These are phyloP conservation scores for Candida nonsorbophila DNA, from an alignment of 805 yeast genomes.

Conservation along the genomic window DNA sequence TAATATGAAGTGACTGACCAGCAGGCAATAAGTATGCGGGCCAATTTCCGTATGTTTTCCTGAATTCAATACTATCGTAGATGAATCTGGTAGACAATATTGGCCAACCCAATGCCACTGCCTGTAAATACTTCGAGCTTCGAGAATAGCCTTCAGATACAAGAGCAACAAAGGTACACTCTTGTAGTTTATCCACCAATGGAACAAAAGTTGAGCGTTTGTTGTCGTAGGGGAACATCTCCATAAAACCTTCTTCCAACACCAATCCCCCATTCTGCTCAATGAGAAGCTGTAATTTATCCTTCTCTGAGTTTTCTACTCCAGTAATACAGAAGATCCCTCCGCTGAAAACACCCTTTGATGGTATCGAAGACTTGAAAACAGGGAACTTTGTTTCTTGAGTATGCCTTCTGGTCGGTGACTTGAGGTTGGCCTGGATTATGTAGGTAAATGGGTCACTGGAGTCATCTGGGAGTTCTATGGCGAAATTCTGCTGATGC, in stretches of 20 bases:
- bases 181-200: slow-evolving; percentile 1
- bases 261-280: slow-evolving; percentile 18
- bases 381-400: slow-evolving; percentile 5
- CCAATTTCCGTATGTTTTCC: slow-evolving; percentile 34
- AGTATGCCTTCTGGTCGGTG: slow-evolving; percentile 10
- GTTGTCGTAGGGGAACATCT: slow-evolving; percentile 15
- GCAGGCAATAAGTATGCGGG: slow-evolving; percentile 60
- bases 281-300: slow-evolving; percentile 3
- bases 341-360: slow-evolving; percentile 12
- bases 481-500: slow-evolving; percentile 27
- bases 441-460: slow-evolving; percentile 8
- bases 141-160: slow-evolving; percentile 55
- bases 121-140: slow-evolving; percentile 72
- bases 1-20: slow-evolving; percentile 54
- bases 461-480: slow-evolving; percentile 15
- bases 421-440: slow-evolving; percentile 6
- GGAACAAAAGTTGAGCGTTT: slow-evolving; percentile 4
- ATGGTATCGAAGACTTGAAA: too few relatives aligned
- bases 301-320: slow-evolving; percentile 17
- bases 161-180: slow-evolving; percentile 56
- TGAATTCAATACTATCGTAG: slow-evolving; percentile 38
- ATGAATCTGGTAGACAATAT: slow-evolving; percentile 57
- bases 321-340: slow-evolving; percentile 32
- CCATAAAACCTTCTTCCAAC: slow-evolving; percentile 30
- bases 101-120: slow-evolving; percentile 84